Evolutionary conservation across 164 flowering plant genomes (phyloP).

Genomic region (Sedum album): DNA sequence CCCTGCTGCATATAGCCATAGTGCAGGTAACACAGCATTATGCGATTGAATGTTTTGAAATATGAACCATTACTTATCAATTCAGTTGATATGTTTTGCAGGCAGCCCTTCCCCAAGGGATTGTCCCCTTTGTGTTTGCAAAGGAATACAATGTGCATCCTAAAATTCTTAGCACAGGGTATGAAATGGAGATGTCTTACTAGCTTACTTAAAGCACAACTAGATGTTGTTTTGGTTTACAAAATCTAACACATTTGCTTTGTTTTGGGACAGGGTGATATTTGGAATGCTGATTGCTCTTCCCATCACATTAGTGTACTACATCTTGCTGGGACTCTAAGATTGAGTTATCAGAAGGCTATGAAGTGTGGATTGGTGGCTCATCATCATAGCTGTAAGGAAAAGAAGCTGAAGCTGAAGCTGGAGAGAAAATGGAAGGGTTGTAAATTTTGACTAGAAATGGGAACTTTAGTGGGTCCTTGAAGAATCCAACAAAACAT

Average conservation of each 20-base stretch:
- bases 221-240: too few relatives aligned
- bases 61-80: not conserved
- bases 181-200: not conserved
- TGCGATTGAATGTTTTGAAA: not conserved
- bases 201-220: not conserved
- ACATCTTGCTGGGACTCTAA: conserved; percentile 11
- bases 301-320: conserved; percentile 14
- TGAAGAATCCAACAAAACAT: not conserved
- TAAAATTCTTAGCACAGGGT: conserved; percentile 84
- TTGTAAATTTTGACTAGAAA: not conserved
- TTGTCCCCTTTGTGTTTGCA: conserved; percentile 92
- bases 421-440: not conserved
- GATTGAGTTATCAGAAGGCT: not conserved
- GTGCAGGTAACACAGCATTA: not conserved
- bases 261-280: conserved; percentile 8
- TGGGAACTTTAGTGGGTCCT: not conserved
- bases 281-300: conserved; percentile 10
- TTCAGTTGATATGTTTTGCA: conserved; percentile 31
- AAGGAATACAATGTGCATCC: conserved; percentile 88
- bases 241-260: not conserved
- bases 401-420: not conserved
- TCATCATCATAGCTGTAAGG: not conserved
- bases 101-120: conserved; percentile 94
- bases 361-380: not conserved
- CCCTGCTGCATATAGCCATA: conserved; percentile 4